Evolutionary conservation across 2,329 filamentous ascomycete genomes (phyloP), one percentile per base, ranked within the genome.

Genomic region (Alternaria ventricosa): DNA sequence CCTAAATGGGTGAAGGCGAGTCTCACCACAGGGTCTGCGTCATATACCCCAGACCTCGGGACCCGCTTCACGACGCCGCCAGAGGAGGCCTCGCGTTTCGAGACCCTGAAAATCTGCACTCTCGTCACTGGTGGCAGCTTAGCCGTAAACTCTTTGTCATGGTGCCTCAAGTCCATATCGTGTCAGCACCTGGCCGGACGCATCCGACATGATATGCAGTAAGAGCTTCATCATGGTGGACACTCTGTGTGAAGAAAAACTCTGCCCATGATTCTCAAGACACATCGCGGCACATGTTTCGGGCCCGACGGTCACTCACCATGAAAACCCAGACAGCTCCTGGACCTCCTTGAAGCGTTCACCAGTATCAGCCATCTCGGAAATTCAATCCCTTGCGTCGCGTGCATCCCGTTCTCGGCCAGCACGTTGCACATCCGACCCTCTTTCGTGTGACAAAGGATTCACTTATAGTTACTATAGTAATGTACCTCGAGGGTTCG

Each of bases 41-140:
- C 60, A 62, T 47, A 68, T 63, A 61, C 60, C 51, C 63, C 57
- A 64, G 62, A 63, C 61, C 63, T 64, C 59, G 59, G 45, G 66
- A 64, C 66, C 71, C 67, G 68, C 72, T 68, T 36, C 72, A 70
- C 74, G 71, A 74, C 68, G 70, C 73, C 70, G 59, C 67, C 73
- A 68, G 54, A 67, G 57, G 60, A 65, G 58, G 57, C 49, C 36
- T 65, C 67, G 68, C 65, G 72, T 76, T 77, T 78, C 74, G 73
- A 64, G 60, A 70, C 70, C 75, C 76, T 71, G 66, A 68, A 67
- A 65, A 67, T 66, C 72, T 68, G 69, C 69, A 65, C 64, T 30
- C 66, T 41, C 36, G 36, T 41, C 36, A 41, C 36, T 70, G 64
- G 65, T 63, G 65, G 65, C 55, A 46, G 64, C 67, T 67, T 72